phyloP scores from a whole-genome alignment of 768 basidiomycete species.

The Suillus subluteus region DNA sequence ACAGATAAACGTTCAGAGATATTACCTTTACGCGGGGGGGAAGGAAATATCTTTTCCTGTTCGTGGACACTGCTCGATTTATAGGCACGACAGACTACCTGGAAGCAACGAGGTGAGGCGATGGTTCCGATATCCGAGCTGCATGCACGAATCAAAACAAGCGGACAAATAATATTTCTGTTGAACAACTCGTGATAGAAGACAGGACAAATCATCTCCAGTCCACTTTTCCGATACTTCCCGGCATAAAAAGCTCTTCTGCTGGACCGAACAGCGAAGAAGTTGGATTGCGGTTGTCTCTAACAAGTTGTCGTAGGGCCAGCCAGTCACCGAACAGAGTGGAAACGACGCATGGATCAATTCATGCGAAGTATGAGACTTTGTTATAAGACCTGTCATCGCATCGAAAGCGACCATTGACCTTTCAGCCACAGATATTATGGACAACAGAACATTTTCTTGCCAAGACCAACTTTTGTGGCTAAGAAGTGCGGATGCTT shows the following conservation, averaged over 20 bases:
- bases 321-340: background rate
- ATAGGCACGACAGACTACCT: constrained; percentile 15
- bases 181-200: background rate
- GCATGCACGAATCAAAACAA: constrained; percentile 6
- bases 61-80: constrained; percentile 15
- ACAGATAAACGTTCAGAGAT: constrained; percentile 15
- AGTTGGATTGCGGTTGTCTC: background rate
- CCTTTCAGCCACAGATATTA: background rate
- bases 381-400: background rate
- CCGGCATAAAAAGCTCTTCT: background rate
- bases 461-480: background rate
- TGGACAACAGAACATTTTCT: background rate
- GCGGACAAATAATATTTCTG: background rate
- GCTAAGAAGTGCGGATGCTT: background rate
- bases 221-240: background rate
- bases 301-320: background rate
- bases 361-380: background rate
- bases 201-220: background rate
- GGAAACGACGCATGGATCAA: background rate
- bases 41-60: constrained; percentile 19
- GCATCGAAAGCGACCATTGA: background rate
- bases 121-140: constrained; percentile 18
- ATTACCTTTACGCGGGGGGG: constrained; percentile 15
- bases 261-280: background rate
- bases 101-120: constrained; percentile 14